Conservation (phyloP, 1,284 basidiomycete genomes). For the Malassezia japonica region DNA sequence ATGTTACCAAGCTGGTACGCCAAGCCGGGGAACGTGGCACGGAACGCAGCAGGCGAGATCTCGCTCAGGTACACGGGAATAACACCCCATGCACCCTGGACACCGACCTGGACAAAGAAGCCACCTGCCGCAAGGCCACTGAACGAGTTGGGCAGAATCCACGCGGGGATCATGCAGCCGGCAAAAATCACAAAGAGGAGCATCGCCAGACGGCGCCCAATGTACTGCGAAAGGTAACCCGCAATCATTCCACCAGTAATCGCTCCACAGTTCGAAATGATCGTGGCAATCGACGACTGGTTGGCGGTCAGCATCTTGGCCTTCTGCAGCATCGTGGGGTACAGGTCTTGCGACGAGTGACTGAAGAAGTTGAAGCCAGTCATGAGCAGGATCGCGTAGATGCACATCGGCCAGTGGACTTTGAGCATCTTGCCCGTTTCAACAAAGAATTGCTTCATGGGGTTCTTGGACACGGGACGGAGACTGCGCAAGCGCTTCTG, state of each 20-base stretch:
- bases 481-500: slow-evolving; percentile 47
- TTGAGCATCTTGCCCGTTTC: slow-evolving; percentile 68
- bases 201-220: slow-evolving; percentile 80
- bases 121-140: slow-evolving; percentile 46
- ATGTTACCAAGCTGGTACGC: slow-evolving; percentile 69
- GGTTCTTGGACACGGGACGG: slow-evolving; percentile 36
- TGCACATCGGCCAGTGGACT: slow-evolving; percentile 71
- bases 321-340: slow-evolving; percentile 38
- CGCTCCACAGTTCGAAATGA: slow-evolving; percentile 74
- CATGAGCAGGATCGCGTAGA: slow-evolving; percentile 61
- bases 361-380: slow-evolving; percentile 77
- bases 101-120: slow-evolving; percentile 52
- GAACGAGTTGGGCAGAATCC: slow-evolving; percentile 49
- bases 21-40: slow-evolving; percentile 82
- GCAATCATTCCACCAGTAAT: slow-evolving; percentile 67
- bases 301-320: slow-evolving; percentile 49
- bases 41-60: slow-evolving; percentile 81
- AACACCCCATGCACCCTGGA: slow-evolving; percentile 54
- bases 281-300: slow-evolving; percentile 71
- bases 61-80: slow-evolving; percentile 81
- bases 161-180: slow-evolving; percentile 40
- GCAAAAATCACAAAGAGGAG: slow-evolving; percentile 53
- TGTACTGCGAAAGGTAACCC: slow-evolving; percentile 69
- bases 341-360: slow-evolving; percentile 38
- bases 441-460: slow-evolving; percentile 61